phyloP scores from a whole-genome alignment of 2,329 filamentous ascomycete species.

The Diaporthe citrichinensis region DNA sequence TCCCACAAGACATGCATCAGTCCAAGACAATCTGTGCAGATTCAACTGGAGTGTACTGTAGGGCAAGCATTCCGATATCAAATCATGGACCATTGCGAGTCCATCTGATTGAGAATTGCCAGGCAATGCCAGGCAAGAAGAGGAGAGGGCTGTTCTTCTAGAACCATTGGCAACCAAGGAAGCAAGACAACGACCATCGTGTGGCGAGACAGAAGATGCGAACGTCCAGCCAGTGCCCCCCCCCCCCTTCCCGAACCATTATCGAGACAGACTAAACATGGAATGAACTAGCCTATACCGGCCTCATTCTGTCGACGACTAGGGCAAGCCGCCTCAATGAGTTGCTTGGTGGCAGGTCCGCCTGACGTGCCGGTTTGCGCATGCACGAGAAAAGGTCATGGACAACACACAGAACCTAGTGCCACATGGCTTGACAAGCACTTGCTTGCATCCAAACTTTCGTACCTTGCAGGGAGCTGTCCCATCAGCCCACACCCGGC shows the following conservation, averaged over 20 bases:
- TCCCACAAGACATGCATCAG: conserved; percentile 9
- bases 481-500: not conserved
- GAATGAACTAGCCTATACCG: not conserved
- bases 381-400: not conserved
- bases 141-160: not conserved
- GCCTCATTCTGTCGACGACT: not conserved
- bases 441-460: conserved; percentile 30
- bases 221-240: not conserved
- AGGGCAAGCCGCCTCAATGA: not conserved
- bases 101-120: too few species aligned
- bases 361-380: not conserved
- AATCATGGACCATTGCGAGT: not conserved
- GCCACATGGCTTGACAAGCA: conserved; percentile 34
- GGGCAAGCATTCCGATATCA: not conserved
- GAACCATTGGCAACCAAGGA: not conserved
- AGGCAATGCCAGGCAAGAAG: not conserved
- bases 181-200: not conserved
- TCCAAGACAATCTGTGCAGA: conserved; percentile 1
- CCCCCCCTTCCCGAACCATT: not conserved
- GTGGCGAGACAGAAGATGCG: not conserved
- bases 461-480: conserved; percentile 1
- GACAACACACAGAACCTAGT: conserved; percentile 1
- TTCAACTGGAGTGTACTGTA: not conserved
- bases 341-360: not conserved
- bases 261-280: not conserved